Evolutionary conservation across 1,284 basidiomycete genomes (phyloP).

Genomic region (Golubevia pallescens): DNA sequence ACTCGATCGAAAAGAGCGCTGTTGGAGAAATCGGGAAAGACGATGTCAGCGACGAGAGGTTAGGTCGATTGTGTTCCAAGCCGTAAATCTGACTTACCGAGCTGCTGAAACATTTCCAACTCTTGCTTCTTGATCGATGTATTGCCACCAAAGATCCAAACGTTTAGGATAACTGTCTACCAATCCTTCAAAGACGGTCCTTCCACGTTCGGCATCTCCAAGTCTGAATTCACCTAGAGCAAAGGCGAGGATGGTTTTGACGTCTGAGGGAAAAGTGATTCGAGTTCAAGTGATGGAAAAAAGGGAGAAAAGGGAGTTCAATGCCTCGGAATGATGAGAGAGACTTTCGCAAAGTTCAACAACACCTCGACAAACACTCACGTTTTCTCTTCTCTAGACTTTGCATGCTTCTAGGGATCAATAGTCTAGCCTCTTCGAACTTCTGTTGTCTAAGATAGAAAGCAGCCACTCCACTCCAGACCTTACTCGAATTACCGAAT

Average conservation of each 20-base stretch:
- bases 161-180: conserved; percentile 91
- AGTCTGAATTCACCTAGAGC: conserved; percentile 93
- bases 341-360: background rate
- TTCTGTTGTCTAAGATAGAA: conserved; percentile 75
- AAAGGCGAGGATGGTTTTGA: conserved; percentile 92
- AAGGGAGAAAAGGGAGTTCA: too few relatives aligned
- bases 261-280: conserved; percentile 71
- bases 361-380: conserved; percentile 66
- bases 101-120: conserved; percentile 68
- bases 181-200: conserved; percentile 95
- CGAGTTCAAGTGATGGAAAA: too few relatives aligned
- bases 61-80: too few relatives aligned
- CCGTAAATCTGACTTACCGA: too few relatives aligned
- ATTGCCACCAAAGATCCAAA: conserved; percentile 94
- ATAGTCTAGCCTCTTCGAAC: conserved; percentile 79
- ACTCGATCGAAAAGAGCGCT: conserved; percentile 75
- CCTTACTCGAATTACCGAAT: conserved; percentile 87
- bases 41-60: too few relatives aligned
- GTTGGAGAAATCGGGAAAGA: background rate
- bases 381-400: conserved; percentile 93
- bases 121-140: conserved; percentile 91
- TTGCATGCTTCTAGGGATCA: conserved; percentile 87
- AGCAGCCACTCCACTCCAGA: conserved; percentile 87
- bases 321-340: too few relatives aligned
- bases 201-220: conserved; percentile 90